Percentiles rank a stretch among this genome's conserved stretches.
Conservation (phyloP, 192 early-diverging fungal species). For the Podila minutissima region DNA sequence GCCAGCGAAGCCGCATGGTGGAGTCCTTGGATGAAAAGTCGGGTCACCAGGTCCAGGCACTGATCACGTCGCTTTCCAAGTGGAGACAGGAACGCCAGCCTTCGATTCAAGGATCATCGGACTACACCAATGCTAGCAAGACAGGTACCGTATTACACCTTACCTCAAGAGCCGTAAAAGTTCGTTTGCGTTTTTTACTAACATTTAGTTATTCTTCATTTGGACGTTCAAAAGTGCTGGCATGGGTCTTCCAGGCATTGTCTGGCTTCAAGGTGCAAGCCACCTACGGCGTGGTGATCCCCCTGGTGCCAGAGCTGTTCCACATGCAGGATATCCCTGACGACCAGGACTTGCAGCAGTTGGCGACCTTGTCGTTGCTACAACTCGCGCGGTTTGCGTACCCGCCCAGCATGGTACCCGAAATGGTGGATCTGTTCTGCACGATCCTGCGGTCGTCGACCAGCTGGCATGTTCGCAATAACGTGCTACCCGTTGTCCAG, state of each 20-base stretch:
- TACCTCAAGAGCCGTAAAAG: background rate
- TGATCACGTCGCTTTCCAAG: conserved; percentile 38
- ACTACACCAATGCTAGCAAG: conserved; percentile 81
- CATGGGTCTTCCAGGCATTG: conserved; percentile 72
- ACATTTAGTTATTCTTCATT: background rate
- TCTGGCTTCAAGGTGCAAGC: conserved; percentile 60
- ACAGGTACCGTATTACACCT: conserved; percentile 59
- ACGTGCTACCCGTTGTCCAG: conserved; percentile 86
- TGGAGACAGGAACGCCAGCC: conserved; percentile 56
- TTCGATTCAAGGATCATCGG: conserved; percentile 55
- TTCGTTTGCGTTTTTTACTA: background rate
- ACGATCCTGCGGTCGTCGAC: conserved; percentile 57
- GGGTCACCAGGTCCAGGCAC: conserved; percentile 24
- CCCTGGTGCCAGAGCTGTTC: conserved; percentile 67
- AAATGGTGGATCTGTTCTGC: conserved; percentile 66
- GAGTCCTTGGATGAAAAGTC: conserved; percentile 44
- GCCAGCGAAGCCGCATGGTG: conserved; percentile 29
- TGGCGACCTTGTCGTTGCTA: conserved; percentile 60
- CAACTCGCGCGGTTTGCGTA: conserved; percentile 64
- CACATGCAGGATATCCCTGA: conserved; percentile 77
- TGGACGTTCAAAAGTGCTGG: conserved; percentile 59
- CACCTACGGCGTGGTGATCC: conserved; percentile 64
- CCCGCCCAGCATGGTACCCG: conserved; percentile 59
- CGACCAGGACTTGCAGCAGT: conserved; percentile 75
- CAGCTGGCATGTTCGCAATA: conserved; percentile 85